Percentiles rank a stretch among this genome's conserved stretches.
phyloP scores from a whole-genome alignment of 805 yeast species.

The Wickerhamiella azyma region DNA sequence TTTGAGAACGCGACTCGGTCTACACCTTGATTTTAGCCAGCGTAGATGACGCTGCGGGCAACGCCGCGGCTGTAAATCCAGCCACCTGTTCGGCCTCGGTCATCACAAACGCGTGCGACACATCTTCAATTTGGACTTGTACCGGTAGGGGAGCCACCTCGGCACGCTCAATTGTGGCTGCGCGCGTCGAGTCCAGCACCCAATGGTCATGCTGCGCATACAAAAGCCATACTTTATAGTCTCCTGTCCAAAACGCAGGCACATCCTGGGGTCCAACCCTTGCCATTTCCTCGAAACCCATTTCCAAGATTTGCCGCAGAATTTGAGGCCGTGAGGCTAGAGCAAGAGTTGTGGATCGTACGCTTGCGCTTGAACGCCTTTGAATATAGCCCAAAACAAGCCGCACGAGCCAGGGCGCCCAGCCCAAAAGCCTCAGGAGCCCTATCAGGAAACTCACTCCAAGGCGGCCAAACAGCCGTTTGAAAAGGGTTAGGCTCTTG shows the following conservation, averaged over 20 bases:
- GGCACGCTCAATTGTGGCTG: slow-evolving; percentile 24
- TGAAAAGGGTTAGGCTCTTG: slow-evolving; percentile 17
- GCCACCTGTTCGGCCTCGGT: neutral
- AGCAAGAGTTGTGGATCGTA: slow-evolving; percentile 28
- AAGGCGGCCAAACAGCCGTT: neutral
- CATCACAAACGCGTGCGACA: slow-evolving; percentile 5
- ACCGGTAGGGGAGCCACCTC: too few relatives aligned
- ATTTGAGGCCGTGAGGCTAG: slow-evolving; percentile 32
- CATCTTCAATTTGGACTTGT: neutral
- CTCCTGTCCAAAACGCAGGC: slow-evolving; percentile 37
- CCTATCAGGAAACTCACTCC: neutral
- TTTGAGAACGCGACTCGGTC: too few relatives aligned
- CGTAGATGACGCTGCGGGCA: neutral
- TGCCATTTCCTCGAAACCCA: slow-evolving; percentile 50
- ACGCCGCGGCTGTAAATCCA: neutral
- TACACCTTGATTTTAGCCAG: too few relatives aligned
- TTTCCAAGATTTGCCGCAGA: slow-evolving; percentile 39
- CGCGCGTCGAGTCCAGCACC: slow-evolving; percentile 43
- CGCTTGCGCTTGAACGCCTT: neutral
- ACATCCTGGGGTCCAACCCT: slow-evolving; percentile 27
- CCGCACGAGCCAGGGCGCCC: slow-evolving; percentile 20
- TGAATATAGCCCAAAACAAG: slow-evolving; percentile 24
- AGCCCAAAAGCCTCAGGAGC: neutral
- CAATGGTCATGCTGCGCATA: slow-evolving; percentile 53
- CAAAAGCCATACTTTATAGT: slow-evolving; percentile 36